Base-by-base conservation (phyloP, 352 stramenopile species). In the Globisporangium radiosum region DNA sequence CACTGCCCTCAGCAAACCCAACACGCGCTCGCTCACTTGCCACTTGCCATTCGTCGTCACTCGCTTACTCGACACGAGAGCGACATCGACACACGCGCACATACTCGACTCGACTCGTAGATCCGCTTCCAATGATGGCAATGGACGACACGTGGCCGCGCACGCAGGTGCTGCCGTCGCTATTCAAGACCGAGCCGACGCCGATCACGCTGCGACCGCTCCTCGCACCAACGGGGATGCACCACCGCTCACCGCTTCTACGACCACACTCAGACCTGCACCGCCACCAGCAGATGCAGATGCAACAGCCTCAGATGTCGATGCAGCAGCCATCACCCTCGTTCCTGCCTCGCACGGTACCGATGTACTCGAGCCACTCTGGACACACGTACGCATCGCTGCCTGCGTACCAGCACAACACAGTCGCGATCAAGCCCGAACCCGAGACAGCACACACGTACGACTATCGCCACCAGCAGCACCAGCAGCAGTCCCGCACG, bases 111-210 rank as follows among this genome's bases (percentile, higher is more conserved):
- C 39, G 7, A 11, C 13, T 47, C 43, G 8, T 47, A 3, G 25
- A 33, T 33, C 25, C 25, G 25, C 25, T 47, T 47, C 43, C 43
- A 17, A 47, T 47, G 43, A 47, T 37, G 52, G 37, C 52, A 40
- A 56, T 56, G 52, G 52, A 56, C 13, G 15, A 42, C 8, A 56
- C n/a, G 15, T 56, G 52, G 52, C 37, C 52, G 38, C 52, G 52
- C 37, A 56, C 15, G 33, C 52, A 47, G 25, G 37, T 47, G 52
- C 38, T 56, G 52, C 52, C 52, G n/a, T 56, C 52, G 52, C 52
- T 56, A n/a, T 56, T 56, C 37, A 56, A 56, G 52, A 47, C 52
- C 38, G 38, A 56, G 38, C 52, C 52, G 15, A 33, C 52, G n/a
- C 52, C 45, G 38, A 47, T 47, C 52, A 47, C 52, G 37, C 37